Evolutionary conservation across 352 stramenopile genomes (phyloP), one percentile per base, ranked within the genome.

Genomic region (Phytophthora capsici): DNA sequence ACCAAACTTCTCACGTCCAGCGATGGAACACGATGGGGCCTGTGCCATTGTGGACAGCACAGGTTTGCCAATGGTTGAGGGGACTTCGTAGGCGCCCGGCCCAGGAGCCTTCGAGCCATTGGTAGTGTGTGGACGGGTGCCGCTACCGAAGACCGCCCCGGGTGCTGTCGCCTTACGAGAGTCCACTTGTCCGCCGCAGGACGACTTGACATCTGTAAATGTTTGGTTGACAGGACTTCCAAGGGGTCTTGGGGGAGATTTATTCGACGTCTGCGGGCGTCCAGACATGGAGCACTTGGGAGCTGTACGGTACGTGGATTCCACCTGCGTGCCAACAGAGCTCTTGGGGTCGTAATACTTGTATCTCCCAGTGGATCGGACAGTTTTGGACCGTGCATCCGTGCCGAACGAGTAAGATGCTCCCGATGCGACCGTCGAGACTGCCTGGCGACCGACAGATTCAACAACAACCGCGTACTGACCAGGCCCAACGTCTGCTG

Each of bases 1-100:
- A 30, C 84, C 82, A 57, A 93, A 93, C 65, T 91, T 91, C 64
- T 93, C 84, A 43, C 84, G 82, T 6, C 84, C 84, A n/a, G 75
- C 88, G 69, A 93, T 89, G 19, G 84, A 90, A 30, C 75, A 90
- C 16, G 90, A 60, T 34, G 91, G 75, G 19, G 84, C 79, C 43
- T 28, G 25, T 28, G 25, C 25, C 25, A 28, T 28, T 28, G 25
- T 28, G 25, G 25, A 28, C 25, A 28, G 25, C 25, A 28, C 36
- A 69, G 38, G 6, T 25, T 88, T 89, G 30, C 80, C 80, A 48
- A 93, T 90, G 2, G 82, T 82, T 16, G 84, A 89, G 36, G 82
- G 80, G 36, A 91, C 87, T 62, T 88, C 77, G 48, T 91, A 90
- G 13, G 72, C 64, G 0, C 84, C 84, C 0, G 84, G 84, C 6